Base-by-base conservation (phyloP, 176 grass and related monocot species). In the Zea luxurians region DNA sequence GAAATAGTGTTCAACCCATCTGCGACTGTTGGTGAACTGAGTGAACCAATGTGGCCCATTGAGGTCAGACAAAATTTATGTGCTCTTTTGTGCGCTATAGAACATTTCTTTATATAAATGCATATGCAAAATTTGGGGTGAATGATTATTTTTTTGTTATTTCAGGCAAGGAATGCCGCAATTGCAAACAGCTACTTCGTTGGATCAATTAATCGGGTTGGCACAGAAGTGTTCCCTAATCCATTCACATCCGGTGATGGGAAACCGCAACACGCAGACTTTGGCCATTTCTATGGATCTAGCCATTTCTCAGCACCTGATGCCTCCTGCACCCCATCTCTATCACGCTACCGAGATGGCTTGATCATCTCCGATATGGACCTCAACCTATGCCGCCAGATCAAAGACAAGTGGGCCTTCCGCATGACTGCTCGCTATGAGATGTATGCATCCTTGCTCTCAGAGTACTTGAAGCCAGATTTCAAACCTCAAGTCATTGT, bases 1-100 rank as follows among this genome's bases (percentile, higher is more conserved):
- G 96, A 99, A 80, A 95, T 99, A 72, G 92, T 99, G 63, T 95
- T 99, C 83, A 99, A 99, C 40, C 96, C 96, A 75, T 95, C 96
- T 69, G 96, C 96, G 4, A 99, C 96, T 7, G 96, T 99, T 58
- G 96, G 96, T 78, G 90, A 99, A 90, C 88, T 99, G 37, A 99
- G 96, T 79, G 96, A 95, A 78, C 96, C 96, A 75, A 99, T 99
- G 90, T 95, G 96, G 92, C 88, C 96, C 11, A 90, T 99, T 76
- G 96, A 99, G 96, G 96, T 99, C 54, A 78, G 69, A 87, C 46
- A 80, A 80, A 84, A 80, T 58, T 6, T 4, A 48, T 73, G 6
- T 43, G 69, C 47, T 64, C 42, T 45, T 66, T 55, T 53, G 15
- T 72, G 8, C 5, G 35, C 3, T 17, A 71, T 71, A 36, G 8